Conservation (phyloP, 106 monocot genomes). For the Platanthera zijinensis region DNA sequence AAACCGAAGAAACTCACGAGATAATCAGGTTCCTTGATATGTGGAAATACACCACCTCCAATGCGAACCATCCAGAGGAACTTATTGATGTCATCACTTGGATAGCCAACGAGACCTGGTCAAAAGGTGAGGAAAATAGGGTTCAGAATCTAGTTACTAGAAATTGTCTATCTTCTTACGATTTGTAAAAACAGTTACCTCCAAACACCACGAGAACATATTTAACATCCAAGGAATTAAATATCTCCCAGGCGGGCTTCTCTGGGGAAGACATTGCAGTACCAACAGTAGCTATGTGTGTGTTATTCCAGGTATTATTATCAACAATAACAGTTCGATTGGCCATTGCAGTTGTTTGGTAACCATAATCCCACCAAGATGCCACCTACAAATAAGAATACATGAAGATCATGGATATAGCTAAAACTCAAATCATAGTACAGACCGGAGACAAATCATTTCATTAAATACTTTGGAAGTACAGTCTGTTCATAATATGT, state of each 20-base stretch:
- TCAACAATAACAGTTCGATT: slow-evolving; percentile 98
- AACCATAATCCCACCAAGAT: slow-evolving; percentile 99
- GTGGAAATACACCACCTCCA: slow-evolving; percentile 98
- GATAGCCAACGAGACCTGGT: slow-evolving; percentile 93
- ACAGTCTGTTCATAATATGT: neutral
- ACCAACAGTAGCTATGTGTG: slow-evolving; percentile 97
- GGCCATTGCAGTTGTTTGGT: slow-evolving; percentile 99
- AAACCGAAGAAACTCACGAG: slow-evolving; percentile 52
- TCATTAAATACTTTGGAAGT: neutral
- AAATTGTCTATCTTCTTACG: neutral
- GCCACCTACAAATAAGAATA: slow-evolving; percentile 53
- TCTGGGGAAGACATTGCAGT: slow-evolving; percentile 99
- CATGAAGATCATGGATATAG: neutral
- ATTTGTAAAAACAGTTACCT: slow-evolving; percentile 24
- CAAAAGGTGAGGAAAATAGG: slow-evolving; percentile 5
- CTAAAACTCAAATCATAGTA: neutral
- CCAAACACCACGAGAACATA: slow-evolving; percentile 99
- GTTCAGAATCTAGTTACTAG: neutral
- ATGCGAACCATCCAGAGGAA: slow-evolving; percentile 99
- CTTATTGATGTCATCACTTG: slow-evolving; percentile 99
- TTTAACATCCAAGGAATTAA: slow-evolving; percentile 92
- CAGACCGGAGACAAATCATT: neutral
- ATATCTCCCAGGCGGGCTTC: slow-evolving; percentile 93
- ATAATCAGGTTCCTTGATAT: slow-evolving; percentile 98
- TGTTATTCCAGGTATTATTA: slow-evolving; percentile 99